These are phyloP conservation scores for Mariannaea elegans DNA, from an alignment of 2,329 filamentous ascomycete species.

Conservation along the genomic window DNA sequence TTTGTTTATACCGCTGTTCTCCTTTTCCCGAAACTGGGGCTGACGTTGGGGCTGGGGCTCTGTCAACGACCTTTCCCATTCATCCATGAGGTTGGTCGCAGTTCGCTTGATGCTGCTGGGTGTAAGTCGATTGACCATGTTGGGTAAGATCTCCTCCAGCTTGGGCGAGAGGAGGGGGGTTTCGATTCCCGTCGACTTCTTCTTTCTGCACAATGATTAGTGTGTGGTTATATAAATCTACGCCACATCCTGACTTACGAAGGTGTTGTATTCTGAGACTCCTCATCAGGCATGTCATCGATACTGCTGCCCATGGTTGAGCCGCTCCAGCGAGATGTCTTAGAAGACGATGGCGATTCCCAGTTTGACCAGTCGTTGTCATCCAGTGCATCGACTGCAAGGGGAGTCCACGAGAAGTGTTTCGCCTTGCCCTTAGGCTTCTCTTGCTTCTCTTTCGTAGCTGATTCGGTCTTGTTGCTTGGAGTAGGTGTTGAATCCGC, in stretches of 20 bases:
- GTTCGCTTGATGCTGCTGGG: conserved; percentile 83
- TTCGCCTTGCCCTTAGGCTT: conserved; percentile 57
- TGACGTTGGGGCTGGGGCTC: conserved; percentile 42
- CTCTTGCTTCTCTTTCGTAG: conserved; percentile 42
- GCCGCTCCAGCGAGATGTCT: conserved; percentile 71
- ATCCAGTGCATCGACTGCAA: conserved; percentile 65
- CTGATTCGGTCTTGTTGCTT: conserved; percentile 40
- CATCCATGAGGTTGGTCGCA: conserved; percentile 86
- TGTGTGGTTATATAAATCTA: background rate
- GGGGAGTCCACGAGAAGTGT: conserved; percentile 68
- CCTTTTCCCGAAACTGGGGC: conserved; percentile 40
- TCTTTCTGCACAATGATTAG: conserved; percentile 41
- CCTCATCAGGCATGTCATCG: conserved; percentile 60
- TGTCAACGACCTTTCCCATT: conserved; percentile 77
- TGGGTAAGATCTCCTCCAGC: conserved; percentile 70
- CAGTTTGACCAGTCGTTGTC: conserved; percentile 73
- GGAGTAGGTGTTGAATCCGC: conserved; percentile 44
- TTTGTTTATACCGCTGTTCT: conserved; percentile 42
- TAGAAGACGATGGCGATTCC: conserved; percentile 62
- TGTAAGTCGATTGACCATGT: conserved; percentile 74
- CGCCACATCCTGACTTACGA: conserved; percentile 52
- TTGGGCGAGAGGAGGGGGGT: conserved; percentile 50
- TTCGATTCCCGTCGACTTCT: conserved; percentile 44
- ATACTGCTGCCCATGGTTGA: conserved; percentile 59
- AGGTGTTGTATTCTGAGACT: conserved; percentile 55